Evolutionary conservation across 768 basidiomycete genomes (phyloP).

Genomic region (Hemileccinum rubropunctum): DNA sequence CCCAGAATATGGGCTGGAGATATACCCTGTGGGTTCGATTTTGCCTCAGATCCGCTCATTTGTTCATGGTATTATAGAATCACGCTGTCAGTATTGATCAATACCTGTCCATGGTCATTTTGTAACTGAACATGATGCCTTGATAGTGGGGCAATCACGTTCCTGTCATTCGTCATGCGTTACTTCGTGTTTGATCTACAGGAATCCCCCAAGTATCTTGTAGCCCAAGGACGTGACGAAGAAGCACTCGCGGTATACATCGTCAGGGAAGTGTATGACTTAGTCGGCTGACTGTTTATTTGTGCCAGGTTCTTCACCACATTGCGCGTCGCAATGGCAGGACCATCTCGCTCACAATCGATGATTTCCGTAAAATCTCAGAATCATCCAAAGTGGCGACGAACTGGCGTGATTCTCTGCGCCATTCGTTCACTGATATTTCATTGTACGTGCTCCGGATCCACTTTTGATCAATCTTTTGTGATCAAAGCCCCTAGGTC

Average conservation of each 20-base stretch:
- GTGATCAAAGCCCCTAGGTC: constrained; percentile 29
- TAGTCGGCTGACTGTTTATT: background rate
- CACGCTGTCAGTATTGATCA: constrained; percentile 35
- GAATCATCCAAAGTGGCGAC: constrained; percentile 9
- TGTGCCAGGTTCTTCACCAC: constrained; percentile 42
- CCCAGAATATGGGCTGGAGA: constrained; percentile 60
- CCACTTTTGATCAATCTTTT: background rate
- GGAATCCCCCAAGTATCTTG: constrained; percentile 61
- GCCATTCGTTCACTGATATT: constrained; percentile 36
- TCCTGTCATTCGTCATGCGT: constrained; percentile 52
- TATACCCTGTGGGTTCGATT: constrained; percentile 41
- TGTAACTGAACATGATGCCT: background rate
- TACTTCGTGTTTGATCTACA: constrained; percentile 57
- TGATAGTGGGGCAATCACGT: constrained; percentile 44
- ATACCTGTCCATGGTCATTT: background rate
- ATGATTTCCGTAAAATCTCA: constrained; percentile 38
- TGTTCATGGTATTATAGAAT: constrained; percentile 26
- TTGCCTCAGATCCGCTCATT: background rate
- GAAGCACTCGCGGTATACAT: constrained; percentile 46
- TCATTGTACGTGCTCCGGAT: constrained; percentile 35
- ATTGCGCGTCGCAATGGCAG: constrained; percentile 49
- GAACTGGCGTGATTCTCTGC: constrained; percentile 24
- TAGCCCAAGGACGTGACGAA: constrained; percentile 53
- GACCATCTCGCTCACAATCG: constrained; percentile 43
- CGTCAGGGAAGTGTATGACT: background rate